Conservation (phyloP, 345 rosid species). For the rapeseed (Brassica napus) region DNA sequence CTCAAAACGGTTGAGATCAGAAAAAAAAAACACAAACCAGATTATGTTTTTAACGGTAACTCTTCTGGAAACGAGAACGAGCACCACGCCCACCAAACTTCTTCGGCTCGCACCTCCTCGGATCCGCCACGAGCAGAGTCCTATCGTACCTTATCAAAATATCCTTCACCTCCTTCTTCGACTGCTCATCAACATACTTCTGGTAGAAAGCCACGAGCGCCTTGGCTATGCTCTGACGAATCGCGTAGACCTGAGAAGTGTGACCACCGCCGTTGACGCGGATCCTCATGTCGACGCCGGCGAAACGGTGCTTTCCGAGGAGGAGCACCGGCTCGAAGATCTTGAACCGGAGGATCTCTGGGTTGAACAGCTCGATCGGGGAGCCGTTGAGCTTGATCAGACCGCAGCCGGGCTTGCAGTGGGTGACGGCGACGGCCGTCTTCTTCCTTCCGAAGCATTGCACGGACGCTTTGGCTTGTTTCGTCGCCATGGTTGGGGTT, state of each 20-base stretch:
- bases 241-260: conserved; percentile 91
- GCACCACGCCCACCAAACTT: conserved; percentile 94
- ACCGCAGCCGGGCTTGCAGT: conserved; percentile 78
- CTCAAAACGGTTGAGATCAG: background rate
- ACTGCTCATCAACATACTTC: conserved; percentile 86
- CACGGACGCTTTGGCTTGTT: conserved; percentile 48
- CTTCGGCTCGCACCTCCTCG: conserved; percentile 90
- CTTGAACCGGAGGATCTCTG: conserved; percentile 88
- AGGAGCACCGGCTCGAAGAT: conserved; percentile 71
- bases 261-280: conserved; percentile 81
- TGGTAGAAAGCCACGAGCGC: conserved; percentile 81
- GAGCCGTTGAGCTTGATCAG: conserved; percentile 76
- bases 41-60: conserved; percentile 58
- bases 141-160: conserved; percentile 73
- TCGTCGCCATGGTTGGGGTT: conserved; percentile 45
- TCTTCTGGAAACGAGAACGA: conserved; percentile 87
- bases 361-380: conserved; percentile 77
- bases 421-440: conserved; percentile 78
- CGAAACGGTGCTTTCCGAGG: conserved; percentile 75
- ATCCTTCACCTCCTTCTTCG: conserved; percentile 87
- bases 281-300: conserved; percentile 88
- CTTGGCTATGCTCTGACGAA: conserved; percentile 90
- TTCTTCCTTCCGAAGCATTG: conserved; percentile 90
- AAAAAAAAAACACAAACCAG: background rate
- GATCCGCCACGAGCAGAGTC: conserved; percentile 88